A percentile compares a stretch with the other conserved stretches of the same genome.
Conservation (phyloP, 1,284 basidiomycete species). For the Trichosporon sp. region DNA sequence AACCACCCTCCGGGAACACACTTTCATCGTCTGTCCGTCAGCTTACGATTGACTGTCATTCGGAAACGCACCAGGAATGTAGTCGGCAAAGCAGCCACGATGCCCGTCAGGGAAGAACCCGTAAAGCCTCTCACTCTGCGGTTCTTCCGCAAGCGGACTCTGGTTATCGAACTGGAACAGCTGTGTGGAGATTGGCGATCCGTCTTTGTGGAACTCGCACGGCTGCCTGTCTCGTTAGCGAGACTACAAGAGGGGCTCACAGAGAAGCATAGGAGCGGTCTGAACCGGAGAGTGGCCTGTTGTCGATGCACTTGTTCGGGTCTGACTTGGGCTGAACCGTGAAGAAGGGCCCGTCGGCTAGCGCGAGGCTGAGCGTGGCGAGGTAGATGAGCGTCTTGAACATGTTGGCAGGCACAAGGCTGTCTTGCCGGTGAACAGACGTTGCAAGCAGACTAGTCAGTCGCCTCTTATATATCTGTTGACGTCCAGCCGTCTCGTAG, state of each 20-base stretch:
- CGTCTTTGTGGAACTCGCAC: background rate
- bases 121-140: background rate
- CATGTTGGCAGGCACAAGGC: background rate
- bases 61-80: background rate
- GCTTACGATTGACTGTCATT: background rate
- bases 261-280: background rate
- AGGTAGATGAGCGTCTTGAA: background rate
- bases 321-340: background rate
- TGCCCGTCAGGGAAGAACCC: background rate
- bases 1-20: background rate
- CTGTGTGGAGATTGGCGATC: background rate
- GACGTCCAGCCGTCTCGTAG: too few relatives aligned
- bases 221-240: background rate
- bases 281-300: background rate
- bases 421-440: too few relatives aligned
- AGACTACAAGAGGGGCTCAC: background rate
- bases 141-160: background rate
- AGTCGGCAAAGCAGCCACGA: background rate
- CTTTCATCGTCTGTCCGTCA: background rate
- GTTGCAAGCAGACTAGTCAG: too few relatives aligned
- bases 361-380: background rate
- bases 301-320: background rate
- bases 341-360: background rate
- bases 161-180: background rate
- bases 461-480: background rate